Percentiles rank a stretch among this genome's conserved stretches.
phyloP scores from a whole-genome alignment of 208 protist species.

The Eutreptiella sp. region DNA sequence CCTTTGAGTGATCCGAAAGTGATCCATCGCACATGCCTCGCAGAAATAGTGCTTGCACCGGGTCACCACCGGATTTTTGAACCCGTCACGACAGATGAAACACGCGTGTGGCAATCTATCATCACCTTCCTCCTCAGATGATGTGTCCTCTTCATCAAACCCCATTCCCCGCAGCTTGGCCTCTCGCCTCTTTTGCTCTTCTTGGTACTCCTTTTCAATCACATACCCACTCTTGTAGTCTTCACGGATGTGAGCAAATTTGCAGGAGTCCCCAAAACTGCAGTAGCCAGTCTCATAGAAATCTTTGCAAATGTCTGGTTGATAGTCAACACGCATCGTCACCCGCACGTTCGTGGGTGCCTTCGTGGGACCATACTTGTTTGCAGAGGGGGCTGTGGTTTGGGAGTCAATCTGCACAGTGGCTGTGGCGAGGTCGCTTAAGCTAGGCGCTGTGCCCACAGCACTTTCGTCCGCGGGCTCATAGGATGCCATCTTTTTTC shows the following conservation, averaged over 20 bases:
- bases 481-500: too few species aligned
- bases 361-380: slow-evolving; percentile 30
- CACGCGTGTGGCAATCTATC: slow-evolving; percentile 43
- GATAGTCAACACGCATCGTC: slow-evolving; percentile 40
- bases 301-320: slow-evolving; percentile 57
- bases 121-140: slow-evolving; percentile 26
- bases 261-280: slow-evolving; percentile 45
- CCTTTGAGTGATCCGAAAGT: slow-evolving; percentile 24
- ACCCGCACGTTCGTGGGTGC: slow-evolving; percentile 27
- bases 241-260: slow-evolving; percentile 49
- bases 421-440: too few species aligned
- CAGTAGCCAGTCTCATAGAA: slow-evolving; percentile 48
- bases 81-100: slow-evolving; percentile 44
- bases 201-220: slow-evolving; percentile 46
- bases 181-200: slow-evolving; percentile 11
- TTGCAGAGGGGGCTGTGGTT: too few species aligned
- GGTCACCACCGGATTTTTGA: slow-evolving; percentile 43
- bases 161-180: not conserved
- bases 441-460: too few species aligned
- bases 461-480: too few species aligned
- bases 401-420: too few species aligned
- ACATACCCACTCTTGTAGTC: slow-evolving; percentile 49
- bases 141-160: not conserved
- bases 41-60: slow-evolving; percentile 50
- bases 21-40: slow-evolving; percentile 39